Evolutionary conservation across 805 yeast species (phyloP), one percentile per base, ranked within the genome.

Genomic region (Brettanomyces anomalus): DNA sequence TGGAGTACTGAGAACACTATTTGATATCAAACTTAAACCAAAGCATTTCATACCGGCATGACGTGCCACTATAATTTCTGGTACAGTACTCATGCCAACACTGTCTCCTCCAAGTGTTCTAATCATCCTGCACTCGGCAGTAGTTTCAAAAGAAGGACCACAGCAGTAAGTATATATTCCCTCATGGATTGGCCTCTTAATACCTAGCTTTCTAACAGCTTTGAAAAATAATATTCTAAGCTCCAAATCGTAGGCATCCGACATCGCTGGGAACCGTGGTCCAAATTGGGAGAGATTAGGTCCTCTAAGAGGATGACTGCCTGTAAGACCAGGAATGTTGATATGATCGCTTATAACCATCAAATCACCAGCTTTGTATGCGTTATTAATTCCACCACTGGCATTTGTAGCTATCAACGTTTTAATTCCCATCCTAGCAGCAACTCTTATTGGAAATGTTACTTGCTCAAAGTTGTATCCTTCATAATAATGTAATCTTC

Each of bases 71-170:
- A 87, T 77, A 2, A 87, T 95, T 62, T 90, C 98, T 0, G 98
- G 97, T 30, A 90, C 97, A 0, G 97, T 93, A 44, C 95, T 84
- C 98, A 90, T 90, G 4, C 97, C 97, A 2, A 89, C 97, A 0
- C 93, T 85, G 61, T 90, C 97, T 41, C 86, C 96, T 8, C 97
- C 97, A 24, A 83, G 49, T 5, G 65, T 51, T 46, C 78, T 62
- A 38, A 90, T 67, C 70, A 81, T 70, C 44, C 95, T 71, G n/a
- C 82, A 83, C 65, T 90, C 98, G 0, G 97, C 96, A 53, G 96
- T 72, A 3, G 85, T 76, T 66, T 90, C 98, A 62, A 82, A 90
- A 1, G 96, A 85, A 4, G 98, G 97, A 0, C 98, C 98, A 5
- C 94, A 76, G 6, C 81, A 95, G 62, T 75, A 89, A 42, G 74